Conservation (phyloP, 1,139 yeast genomes). For the Taphrina wiesneri region DNA sequence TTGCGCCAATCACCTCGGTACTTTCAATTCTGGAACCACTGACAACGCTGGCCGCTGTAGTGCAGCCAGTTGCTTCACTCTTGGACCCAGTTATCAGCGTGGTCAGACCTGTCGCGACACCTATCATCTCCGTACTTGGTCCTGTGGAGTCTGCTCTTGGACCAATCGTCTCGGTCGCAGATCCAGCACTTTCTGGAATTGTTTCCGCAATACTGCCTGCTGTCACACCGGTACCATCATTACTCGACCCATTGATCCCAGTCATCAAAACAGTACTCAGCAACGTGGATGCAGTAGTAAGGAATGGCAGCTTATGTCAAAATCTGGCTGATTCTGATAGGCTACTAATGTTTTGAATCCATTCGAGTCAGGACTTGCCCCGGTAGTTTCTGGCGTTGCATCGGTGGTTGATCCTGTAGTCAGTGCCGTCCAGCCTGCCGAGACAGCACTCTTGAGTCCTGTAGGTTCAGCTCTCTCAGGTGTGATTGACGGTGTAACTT, state of each 20-base stretch:
- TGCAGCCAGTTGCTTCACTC: background rate
- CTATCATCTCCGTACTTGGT: background rate
- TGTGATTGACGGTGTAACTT: background rate
- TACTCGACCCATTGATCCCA: background rate
- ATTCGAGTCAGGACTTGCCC: background rate
- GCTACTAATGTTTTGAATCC: background rate
- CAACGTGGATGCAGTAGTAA: background rate
- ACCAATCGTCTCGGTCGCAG: background rate
- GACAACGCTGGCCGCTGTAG: background rate
- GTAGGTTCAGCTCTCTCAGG: background rate
- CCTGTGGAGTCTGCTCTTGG: background rate
- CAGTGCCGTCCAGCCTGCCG: background rate
- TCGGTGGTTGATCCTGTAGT: background rate
- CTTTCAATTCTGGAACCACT: slow-evolving; percentile 3
- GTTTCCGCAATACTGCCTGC: background rate
- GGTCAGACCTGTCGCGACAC: background rate
- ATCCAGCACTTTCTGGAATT: background rate
- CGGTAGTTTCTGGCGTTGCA: background rate
- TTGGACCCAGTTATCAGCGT: background rate
- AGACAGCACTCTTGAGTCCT: background rate
- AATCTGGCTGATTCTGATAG: background rate
- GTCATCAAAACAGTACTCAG: background rate
- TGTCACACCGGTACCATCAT: background rate
- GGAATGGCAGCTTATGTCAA: background rate
- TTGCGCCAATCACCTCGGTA: background rate